A percentile compares a stretch with the other conserved stretches of the same genome.
Evolutionary conservation across 2,329 filamentous ascomycete genomes (phyloP).

Genomic region (Clarireedia paspali): DNA sequence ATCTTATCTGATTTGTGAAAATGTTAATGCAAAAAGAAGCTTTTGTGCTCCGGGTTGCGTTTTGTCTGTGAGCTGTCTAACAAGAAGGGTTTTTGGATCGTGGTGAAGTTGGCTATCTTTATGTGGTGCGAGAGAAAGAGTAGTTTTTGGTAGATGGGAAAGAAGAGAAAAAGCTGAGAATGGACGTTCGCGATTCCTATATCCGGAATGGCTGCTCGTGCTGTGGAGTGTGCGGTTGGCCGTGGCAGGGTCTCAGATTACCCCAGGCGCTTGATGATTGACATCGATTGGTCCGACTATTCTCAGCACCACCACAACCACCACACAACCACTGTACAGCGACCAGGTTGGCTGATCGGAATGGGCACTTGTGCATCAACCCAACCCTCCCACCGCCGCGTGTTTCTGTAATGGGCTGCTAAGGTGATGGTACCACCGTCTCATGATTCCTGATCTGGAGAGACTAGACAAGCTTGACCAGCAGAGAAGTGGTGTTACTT

Average conservation of each 20-base stretch:
- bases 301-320: neutral
- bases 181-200: neutral
- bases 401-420: neutral
- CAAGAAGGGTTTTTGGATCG: too few species aligned
- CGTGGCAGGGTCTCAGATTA: neutral
- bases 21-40: neutral
- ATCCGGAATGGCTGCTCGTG: neutral
- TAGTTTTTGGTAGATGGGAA: too few species aligned
- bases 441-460: neutral
- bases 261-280: neutral
- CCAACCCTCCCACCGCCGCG: neutral
- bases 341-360: neutral
- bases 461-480: too few species aligned
- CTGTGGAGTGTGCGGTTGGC: neutral
- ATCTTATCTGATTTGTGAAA: conserved; percentile 3
- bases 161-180: too few species aligned
- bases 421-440: neutral
- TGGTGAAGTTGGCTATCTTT: too few species aligned
- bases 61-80: too few species aligned
- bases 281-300: neutral
- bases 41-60: neutral
- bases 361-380: neutral
- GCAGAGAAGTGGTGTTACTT: too few species aligned
- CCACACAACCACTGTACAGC: neutral
- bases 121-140: too few species aligned